phyloP scores from a whole-genome alignment of 208 protist species.

The Crithidia expoeki region DNA sequence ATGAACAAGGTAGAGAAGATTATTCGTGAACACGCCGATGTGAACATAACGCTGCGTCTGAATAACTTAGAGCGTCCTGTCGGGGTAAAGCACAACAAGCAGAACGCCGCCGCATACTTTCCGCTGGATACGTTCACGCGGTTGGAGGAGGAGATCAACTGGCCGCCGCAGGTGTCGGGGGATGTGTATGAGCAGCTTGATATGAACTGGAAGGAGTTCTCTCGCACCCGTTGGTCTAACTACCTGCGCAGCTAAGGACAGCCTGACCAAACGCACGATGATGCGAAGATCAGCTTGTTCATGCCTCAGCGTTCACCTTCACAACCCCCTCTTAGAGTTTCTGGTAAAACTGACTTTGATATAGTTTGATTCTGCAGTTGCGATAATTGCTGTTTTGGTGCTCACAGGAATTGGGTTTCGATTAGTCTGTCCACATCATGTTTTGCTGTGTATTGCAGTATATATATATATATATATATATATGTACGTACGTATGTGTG shows the following conservation, averaged over 20 bases:
- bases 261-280: too few relatives aligned
- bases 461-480: too few relatives aligned
- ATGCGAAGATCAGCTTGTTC: neutral
- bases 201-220: conserved; percentile 94
- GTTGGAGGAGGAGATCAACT: conserved; percentile 90
- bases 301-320: conserved; percentile 2
- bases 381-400: neutral
- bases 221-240: conserved; percentile 89
- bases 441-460: too few relatives aligned
- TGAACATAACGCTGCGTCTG: conserved; percentile 75
- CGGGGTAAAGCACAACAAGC: conserved; percentile 66
- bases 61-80: conserved; percentile 76
- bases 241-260: conserved; percentile 69
- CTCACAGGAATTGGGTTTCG: neutral
- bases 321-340: too few relatives aligned
- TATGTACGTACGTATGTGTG: too few relatives aligned
- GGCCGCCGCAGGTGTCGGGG: conserved; percentile 83
- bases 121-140: conserved; percentile 88
- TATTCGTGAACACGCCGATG: conserved; percentile 82
- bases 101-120: conserved; percentile 62
- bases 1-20: conserved; percentile 81
- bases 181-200: conserved; percentile 91
- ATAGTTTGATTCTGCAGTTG: too few relatives aligned
- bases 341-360: too few relatives aligned
- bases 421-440: too few relatives aligned